Evolutionary conservation across 2,329 filamentous ascomycete genomes (phyloP).

Genomic region (Hymenoscyphus occultus): DNA sequence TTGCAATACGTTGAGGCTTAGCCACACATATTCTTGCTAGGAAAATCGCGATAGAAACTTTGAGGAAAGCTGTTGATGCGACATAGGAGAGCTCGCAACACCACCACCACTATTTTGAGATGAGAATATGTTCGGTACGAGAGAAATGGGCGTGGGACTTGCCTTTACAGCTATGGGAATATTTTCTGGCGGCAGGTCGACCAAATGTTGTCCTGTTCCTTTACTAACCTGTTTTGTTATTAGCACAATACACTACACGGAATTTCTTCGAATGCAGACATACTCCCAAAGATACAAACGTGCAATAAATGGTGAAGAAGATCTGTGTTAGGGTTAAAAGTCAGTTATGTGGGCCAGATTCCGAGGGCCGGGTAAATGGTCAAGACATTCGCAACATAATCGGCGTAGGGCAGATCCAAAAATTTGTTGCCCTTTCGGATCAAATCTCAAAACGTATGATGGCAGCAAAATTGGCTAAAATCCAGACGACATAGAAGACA

Average conservation of each 20-base stretch:
- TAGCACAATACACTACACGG: neutral
- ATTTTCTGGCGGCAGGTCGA: constrained; percentile 21
- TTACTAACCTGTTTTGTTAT: constrained; percentile 12
- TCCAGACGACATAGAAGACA: neutral
- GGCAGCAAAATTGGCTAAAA: neutral
- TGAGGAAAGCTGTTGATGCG: constrained; percentile 40
- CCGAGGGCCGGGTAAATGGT: neutral
- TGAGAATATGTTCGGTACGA: neutral
- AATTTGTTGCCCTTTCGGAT: neutral
- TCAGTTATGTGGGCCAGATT: neutral
- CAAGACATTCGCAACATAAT: constrained; percentile 12
- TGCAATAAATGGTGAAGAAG: constrained; percentile 27
- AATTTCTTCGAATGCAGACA: neutral
- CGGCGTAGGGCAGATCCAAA: neutral
- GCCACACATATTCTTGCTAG: constrained; percentile 39
- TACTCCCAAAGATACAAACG: constrained; percentile 28
- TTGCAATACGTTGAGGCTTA: constrained; percentile 36
- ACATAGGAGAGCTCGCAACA: constrained; percentile 41
- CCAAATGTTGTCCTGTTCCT: constrained; percentile 32
- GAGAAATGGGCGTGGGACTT: neutral
- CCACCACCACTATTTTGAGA: constrained; percentile 36
- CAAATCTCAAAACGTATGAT: neutral
- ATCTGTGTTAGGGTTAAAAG: constrained; percentile 17
- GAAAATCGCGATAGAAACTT: constrained; percentile 41
- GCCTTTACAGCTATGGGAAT: constrained; percentile 35